Evolutionary conservation across 1,284 basidiomycete genomes (phyloP).

Genomic region (Irpex sp.): DNA sequence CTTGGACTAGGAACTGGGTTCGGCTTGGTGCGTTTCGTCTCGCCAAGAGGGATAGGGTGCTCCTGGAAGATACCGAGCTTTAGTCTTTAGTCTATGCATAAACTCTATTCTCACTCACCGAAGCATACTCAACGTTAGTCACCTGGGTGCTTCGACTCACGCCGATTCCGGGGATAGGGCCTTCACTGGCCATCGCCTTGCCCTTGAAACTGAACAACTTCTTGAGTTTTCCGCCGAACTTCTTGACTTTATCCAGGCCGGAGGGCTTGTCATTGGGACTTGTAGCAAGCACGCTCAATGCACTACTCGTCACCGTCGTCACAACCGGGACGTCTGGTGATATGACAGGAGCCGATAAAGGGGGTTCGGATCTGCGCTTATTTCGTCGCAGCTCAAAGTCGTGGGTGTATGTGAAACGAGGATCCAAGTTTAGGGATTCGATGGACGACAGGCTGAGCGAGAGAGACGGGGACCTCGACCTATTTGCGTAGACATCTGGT

Average conservation of each 20-base stretch:
- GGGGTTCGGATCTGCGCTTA: neutral
- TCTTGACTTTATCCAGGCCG: conserved; percentile 18
- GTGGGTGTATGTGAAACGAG: neutral
- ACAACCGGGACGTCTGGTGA: neutral
- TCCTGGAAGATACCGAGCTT: conserved; percentile 14
- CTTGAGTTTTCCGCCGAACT: conserved; percentile 26
- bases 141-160: conserved; percentile 22
- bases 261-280: conserved; percentile 9
- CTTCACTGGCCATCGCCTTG: conserved; percentile 6
- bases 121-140: conserved; percentile 25
- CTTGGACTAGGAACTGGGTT: conserved; percentile 4
- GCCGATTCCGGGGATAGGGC: conserved; percentile 11
- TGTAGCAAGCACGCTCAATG: neutral
- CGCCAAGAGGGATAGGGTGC: conserved; percentile 24
- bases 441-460: neutral
- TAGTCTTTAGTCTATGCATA: neutral
- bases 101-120: conserved; percentile 18
- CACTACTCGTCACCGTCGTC: neutral
- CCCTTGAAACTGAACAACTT: conserved; percentile 25
- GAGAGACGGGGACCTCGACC: neutral
- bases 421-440: neutral
- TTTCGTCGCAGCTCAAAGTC: neutral
- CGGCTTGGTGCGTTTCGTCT: conserved; percentile 9
- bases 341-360: conserved; percentile 1
- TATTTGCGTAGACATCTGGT: neutral